phyloP scores from a whole-genome alignment of 495 filamentous ascomycete genomes.

The Viridothelium virens region DNA sequence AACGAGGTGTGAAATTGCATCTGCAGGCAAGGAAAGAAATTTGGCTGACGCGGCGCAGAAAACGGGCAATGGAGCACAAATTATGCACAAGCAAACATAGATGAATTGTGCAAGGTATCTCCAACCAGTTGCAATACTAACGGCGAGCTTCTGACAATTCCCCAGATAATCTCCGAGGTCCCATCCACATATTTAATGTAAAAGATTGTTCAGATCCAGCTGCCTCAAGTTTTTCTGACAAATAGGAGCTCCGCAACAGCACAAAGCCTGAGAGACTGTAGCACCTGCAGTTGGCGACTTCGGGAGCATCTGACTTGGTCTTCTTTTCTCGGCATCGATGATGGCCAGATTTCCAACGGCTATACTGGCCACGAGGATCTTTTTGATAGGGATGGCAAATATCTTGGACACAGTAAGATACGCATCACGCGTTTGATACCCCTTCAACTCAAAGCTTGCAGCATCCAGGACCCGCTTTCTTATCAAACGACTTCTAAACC shows the following conservation, averaged over 20 bases:
- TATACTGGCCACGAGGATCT: constrained; percentile 1
- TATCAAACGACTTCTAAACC: neutral
- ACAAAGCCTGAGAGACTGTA: constrained; percentile 3
- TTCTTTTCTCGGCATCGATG: neutral
- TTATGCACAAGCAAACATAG: neutral
- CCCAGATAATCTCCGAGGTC: neutral
- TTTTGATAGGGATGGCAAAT: neutral
- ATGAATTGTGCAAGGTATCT: constrained; percentile 4
- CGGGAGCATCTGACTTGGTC: neutral
- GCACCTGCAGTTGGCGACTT: neutral
- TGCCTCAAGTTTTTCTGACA: neutral
- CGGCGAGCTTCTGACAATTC: neutral
- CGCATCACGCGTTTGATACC: neutral
- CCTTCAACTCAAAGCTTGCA: neutral
- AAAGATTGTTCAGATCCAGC: neutral
- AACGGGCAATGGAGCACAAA: constrained; percentile 1
- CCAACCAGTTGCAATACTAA: too few species aligned
- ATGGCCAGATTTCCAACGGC: neutral
- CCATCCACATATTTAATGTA: constrained; percentile 4
- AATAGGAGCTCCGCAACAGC: neutral
- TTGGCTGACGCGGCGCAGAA: neutral
- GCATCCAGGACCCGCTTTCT: constrained; percentile 1
- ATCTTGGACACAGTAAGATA: neutral
- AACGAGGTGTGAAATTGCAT: neutral
- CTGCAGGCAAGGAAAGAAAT: neutral